These are phyloP conservation scores for Elsinoe fawcettii DNA, from an alignment of 2,329 filamentous ascomycete species.

Conservation along the genomic window DNA sequence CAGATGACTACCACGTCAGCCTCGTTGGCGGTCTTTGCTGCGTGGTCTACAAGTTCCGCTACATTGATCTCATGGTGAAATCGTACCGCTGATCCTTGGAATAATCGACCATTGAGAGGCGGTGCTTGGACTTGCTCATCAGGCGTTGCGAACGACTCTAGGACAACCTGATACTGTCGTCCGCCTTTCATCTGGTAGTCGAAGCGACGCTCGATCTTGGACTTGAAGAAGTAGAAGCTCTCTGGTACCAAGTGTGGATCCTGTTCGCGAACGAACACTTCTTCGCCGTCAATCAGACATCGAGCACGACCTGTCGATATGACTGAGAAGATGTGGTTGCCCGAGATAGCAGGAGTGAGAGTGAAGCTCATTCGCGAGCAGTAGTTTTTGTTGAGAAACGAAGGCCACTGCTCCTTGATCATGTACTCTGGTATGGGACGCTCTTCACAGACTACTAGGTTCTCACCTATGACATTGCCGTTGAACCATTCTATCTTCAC, in stretches of 20 bases:
- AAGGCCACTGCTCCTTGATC: constrained; percentile 7
- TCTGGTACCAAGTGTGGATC: background rate
- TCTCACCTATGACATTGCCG: background rate
- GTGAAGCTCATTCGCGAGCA: constrained; percentile 3
- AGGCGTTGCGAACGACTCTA: background rate
- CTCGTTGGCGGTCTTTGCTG: constrained; percentile 52
- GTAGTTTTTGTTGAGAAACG: background rate
- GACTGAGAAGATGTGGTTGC: constrained; percentile 2
- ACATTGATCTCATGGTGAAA: background rate
- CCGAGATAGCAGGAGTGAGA: background rate
- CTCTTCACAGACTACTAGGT: background rate
- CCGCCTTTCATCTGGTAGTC: background rate
- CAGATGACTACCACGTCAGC: constrained; percentile 64
- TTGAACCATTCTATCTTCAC: constrained; percentile 6
- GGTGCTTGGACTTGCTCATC: background rate
- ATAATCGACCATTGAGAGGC: background rate
- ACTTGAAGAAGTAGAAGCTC: constrained; percentile 5
- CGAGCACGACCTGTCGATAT: background rate
- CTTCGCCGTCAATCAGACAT: background rate
- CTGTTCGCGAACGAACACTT: background rate
- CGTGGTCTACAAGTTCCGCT: constrained; percentile 35
- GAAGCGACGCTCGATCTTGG: constrained; percentile 3
- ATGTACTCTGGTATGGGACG: background rate
- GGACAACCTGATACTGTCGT: background rate
- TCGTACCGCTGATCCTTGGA: background rate